Percentiles rank a stretch among this genome's conserved stretches.
phyloP scores from a whole-genome alignment of 23 red algal species.

The Gracilaria domingensis region DNA sequence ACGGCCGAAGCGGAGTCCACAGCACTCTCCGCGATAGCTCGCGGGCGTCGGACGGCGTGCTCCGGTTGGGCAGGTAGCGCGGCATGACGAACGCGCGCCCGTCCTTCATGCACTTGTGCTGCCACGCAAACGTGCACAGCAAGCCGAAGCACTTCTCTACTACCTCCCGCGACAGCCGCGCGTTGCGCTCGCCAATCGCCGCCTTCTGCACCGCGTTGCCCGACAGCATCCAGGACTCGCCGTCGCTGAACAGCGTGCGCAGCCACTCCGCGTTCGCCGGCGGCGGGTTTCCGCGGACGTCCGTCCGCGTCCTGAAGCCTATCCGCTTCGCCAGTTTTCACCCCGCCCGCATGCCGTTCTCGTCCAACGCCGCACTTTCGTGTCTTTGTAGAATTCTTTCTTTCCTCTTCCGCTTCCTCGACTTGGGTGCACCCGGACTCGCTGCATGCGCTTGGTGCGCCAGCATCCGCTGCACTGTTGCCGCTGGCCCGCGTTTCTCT shows the following conservation, averaged over 20 bases:
- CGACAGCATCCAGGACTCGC: background rate
- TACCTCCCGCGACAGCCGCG: background rate
- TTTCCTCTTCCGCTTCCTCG: background rate
- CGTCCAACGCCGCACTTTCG: background rate
- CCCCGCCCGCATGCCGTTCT: background rate
- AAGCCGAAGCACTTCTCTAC: slow-evolving; percentile 4
- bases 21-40: background rate
- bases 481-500: background rate
- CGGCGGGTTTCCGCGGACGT: background rate
- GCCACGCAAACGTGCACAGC: background rate
- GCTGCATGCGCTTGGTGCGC: background rate
- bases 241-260: slow-evolving; percentile 15
- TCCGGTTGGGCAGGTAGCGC: background rate
- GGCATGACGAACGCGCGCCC: background rate
- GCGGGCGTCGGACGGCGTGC: background rate
- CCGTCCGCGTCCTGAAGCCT: background rate
- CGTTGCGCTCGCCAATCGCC: background rate
- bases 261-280: background rate
- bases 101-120: background rate
- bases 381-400: slow-evolving; percentile 9
- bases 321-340: background rate
- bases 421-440: too few species aligned
- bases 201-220: slow-evolving; percentile 13
- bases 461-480: slow-evolving; percentile 20
- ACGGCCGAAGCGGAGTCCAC: background rate